Evolutionary conservation across 306 rosid species (phyloP).

Genomic region (Cajanus cajan): DNA sequence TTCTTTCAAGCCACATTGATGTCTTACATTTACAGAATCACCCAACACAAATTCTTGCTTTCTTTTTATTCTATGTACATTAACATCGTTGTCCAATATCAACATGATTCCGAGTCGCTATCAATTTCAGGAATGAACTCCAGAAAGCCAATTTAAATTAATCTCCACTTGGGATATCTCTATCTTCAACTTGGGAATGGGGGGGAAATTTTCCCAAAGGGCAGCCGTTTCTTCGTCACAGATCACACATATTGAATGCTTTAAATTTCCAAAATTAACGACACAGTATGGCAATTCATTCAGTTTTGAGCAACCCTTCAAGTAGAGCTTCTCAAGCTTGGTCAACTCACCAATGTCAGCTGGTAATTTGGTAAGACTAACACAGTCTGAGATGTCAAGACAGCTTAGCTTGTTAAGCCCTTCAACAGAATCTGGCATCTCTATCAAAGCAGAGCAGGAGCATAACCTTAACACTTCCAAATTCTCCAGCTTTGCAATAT

Average conservation of each 20-base stretch:
- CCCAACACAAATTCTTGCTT: neutral
- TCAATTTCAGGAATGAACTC: constrained; percentile 15
- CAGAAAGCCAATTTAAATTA: constrained; percentile 39
- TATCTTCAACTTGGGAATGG: constrained; percentile 15
- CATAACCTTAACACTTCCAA: constrained; percentile 45
- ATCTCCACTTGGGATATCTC: constrained; percentile 23
- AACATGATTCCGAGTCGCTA: neutral
- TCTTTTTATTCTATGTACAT: neutral
- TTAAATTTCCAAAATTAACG: constrained; percentile 4
- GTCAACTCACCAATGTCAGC: constrained; percentile 40
- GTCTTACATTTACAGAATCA: neutral
- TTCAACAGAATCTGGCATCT: constrained; percentile 26
- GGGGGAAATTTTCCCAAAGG: constrained; percentile 22
- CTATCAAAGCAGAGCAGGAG: constrained; percentile 33
- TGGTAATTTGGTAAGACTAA: constrained; percentile 33
- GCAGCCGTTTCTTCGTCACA: constrained; percentile 48
- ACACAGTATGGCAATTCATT: constrained; percentile 32
- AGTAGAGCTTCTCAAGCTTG: constrained; percentile 37
- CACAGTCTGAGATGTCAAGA: constrained; percentile 45
- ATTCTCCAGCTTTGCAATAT: constrained; percentile 35
- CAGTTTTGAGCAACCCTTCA: constrained; percentile 40
- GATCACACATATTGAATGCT: constrained; percentile 16
- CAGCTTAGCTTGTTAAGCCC: constrained; percentile 32
- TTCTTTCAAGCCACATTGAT: neutral
- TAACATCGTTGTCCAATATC: neutral